These are phyloP conservation scores for Yamadazyma aaseri DNA, from an alignment of 1,139 yeast species.

Conservation along the genomic window DNA sequence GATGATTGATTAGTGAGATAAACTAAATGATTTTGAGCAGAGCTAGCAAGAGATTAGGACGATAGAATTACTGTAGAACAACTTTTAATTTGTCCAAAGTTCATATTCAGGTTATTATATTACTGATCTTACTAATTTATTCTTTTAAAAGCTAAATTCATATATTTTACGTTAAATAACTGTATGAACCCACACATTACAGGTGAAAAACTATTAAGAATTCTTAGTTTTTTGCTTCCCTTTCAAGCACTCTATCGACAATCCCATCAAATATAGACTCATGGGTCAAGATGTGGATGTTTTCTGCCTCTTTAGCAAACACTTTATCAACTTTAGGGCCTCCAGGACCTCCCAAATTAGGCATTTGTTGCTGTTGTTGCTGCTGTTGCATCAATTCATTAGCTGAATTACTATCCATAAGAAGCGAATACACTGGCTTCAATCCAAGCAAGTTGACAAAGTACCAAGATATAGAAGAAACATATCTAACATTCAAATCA, in stretches of 20 bases:
- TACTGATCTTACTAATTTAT: no score
- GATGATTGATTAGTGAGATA: constrained; percentile 2
- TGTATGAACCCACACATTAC: no score
- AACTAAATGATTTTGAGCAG: no score
- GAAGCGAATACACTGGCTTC: constrained; percentile 71
- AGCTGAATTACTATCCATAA: constrained; percentile 52
- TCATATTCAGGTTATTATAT: no score
- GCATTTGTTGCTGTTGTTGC: constrained; percentile 44
- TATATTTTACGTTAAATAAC: neutral
- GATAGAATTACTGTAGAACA: no score
- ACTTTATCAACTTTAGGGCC: constrained; percentile 60
- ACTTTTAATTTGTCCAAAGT: no score
- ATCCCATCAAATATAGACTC: constrained; percentile 55
- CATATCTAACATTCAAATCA: constrained; percentile 88
- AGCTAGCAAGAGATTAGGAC: no score
- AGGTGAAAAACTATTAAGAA: no score
- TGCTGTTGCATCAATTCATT: constrained; percentile 53
- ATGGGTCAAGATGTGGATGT: constrained; percentile 64
- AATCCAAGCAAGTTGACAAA: constrained; percentile 86
- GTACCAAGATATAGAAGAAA: constrained; percentile 97
- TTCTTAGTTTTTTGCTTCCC: no score
- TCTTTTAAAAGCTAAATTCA: no score
- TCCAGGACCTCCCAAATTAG: constrained; percentile 52
- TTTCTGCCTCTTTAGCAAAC: constrained; percentile 73
- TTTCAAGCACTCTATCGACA: constrained; percentile 57